Percentiles rank a stretch among this genome's conserved stretches.
Evolutionary conservation across 1,284 basidiomycete species (phyloP).

Genomic region (Pseudozyma thailandica): DNA sequence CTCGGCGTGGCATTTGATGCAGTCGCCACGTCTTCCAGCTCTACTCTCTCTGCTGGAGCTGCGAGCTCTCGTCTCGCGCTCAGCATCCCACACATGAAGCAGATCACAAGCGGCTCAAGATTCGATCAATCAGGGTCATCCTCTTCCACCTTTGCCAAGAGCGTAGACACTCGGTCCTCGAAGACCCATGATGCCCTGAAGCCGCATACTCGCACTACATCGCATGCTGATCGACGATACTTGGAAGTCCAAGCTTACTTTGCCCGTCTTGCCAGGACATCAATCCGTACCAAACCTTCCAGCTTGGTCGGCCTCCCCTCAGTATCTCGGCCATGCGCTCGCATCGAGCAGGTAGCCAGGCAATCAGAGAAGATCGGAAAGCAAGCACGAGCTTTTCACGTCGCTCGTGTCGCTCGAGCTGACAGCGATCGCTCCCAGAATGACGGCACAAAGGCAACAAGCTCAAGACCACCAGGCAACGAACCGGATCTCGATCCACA

Average conservation of each 20-base stretch:
- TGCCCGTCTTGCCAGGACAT: constrained; percentile 3
- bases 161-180: background rate
- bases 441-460: background rate
- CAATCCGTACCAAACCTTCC: background rate
- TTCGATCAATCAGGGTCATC: background rate
- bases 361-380: background rate
- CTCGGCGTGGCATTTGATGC: constrained; percentile 2
- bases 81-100: background rate
- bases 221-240: constrained; percentile 14
- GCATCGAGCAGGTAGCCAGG: background rate
- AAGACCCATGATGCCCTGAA: background rate
- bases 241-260: constrained; percentile 34
- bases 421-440: background rate
- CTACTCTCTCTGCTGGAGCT: background rate
- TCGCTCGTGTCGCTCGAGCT: background rate
- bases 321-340: background rate
- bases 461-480: background rate
- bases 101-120: too few relatives aligned
- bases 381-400: background rate
- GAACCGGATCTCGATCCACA: background rate
- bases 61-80: background rate
- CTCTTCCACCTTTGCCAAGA: background rate
- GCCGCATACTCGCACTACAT: background rate
- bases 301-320: background rate
- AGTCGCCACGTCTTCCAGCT: background rate